Evolutionary conservation across 2,329 filamentous ascomycete species (phyloP).

Genomic region (Eutypa lata): DNA sequence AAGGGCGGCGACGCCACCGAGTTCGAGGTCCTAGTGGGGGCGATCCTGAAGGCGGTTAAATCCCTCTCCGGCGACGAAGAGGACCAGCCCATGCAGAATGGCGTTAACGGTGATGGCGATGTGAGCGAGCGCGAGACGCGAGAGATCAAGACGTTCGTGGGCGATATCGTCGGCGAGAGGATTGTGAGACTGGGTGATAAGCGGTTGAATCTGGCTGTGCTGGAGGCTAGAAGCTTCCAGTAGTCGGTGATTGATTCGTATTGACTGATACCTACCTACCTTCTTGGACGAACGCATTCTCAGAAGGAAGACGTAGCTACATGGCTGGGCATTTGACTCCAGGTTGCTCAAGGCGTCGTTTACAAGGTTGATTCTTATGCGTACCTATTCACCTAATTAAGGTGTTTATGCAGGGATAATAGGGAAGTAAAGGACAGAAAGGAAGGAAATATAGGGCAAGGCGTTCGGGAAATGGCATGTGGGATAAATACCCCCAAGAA

Average conservation of each 20-base stretch:
- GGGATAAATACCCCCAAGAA: too few species aligned
- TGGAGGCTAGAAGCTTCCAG: slow-evolving; percentile 54
- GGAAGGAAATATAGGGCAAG: too few species aligned
- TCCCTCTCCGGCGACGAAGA: slow-evolving; percentile 38
- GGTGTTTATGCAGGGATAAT: too few species aligned
- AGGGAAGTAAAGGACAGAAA: too few species aligned
- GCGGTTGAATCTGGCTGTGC: slow-evolving; percentile 45
- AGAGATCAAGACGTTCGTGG: slow-evolving; percentile 53
- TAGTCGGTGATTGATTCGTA: slow-evolving; percentile 25
- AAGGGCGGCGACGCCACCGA: slow-evolving; percentile 49
- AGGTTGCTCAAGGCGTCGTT: too few species aligned
- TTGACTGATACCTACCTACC: too few species aligned
- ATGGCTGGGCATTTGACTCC: too few species aligned
- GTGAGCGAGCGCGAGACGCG: slow-evolving; percentile 35
- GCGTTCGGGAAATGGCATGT: too few species aligned
- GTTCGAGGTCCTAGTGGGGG: slow-evolving; percentile 54
- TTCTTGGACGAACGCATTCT: too few species aligned
- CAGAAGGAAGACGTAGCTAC: not conserved
- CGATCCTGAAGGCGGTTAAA: slow-evolving; percentile 51
- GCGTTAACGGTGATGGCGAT: slow-evolving; percentile 37
- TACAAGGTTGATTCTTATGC: too few species aligned
- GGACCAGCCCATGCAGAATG: slow-evolving; percentile 34
- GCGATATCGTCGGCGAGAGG: slow-evolving; percentile 49
- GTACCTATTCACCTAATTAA: too few species aligned
- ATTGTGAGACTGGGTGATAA: slow-evolving; percentile 45